Evolutionary conservation across 495 filamentous ascomycete genomes (phyloP).

Genomic region (Talaromyces wortmannii): DNA sequence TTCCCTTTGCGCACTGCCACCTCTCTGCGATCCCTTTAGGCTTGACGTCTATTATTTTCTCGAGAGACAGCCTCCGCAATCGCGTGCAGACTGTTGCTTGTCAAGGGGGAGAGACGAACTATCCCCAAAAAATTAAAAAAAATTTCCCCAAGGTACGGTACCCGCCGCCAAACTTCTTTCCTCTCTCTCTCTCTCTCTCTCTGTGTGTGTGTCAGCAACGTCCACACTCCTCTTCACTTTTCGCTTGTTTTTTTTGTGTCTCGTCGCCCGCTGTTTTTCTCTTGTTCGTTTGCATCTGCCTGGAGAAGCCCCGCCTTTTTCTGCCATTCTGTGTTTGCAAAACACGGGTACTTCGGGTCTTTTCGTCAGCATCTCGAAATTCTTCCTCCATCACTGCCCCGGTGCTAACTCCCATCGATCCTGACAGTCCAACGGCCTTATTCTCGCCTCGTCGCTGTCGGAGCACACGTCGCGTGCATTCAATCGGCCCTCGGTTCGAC

Average conservation of each 20-base stretch:
- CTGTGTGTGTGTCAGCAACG: neutral
- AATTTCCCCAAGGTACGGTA: neutral
- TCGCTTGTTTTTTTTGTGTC: conserved; percentile 10
- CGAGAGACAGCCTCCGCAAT: neutral
- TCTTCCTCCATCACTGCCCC: neutral
- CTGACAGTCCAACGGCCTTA: too few relatives aligned
- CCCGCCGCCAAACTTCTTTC: conserved; percentile 7
- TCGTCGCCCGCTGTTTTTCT: neutral
- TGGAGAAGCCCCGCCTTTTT: neutral
- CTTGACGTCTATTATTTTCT: neutral
- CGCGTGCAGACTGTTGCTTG: neutral
- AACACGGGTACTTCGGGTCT: neutral
- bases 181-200: conserved; percentile 15
- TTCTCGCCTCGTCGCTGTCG: too few relatives aligned
- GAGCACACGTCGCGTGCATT: too few relatives aligned
- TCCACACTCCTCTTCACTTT: conserved; percentile 9
- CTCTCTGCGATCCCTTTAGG: neutral
- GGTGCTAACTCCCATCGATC: neutral
- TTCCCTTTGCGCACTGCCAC: neutral
- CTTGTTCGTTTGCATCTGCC: neutral
- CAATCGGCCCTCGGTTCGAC: too few relatives aligned
- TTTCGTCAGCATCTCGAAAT: neutral
- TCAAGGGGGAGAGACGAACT: neutral
- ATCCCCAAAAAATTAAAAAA: neutral
- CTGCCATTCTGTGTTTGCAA: neutral